Evolutionary conservation across 495 filamentous ascomycete species (phyloP).

Genomic region (Paragyromitra xinjiangensis): DNA sequence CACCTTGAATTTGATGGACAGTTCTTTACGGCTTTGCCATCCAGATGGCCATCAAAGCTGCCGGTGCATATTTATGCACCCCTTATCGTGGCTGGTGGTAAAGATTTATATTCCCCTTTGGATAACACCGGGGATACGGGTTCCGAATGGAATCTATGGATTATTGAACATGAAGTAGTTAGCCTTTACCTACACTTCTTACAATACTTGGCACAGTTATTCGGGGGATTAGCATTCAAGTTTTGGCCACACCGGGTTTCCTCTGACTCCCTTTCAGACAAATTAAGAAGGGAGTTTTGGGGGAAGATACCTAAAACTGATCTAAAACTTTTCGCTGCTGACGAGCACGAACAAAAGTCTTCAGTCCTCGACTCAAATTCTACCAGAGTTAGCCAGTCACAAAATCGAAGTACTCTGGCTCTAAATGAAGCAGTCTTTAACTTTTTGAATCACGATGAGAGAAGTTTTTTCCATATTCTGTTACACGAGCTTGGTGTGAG

Average conservation of each 20-base stretch:
- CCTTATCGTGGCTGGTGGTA: constrained; percentile 57
- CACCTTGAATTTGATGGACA: constrained; percentile 27
- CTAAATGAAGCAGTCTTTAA: constrained; percentile 46
- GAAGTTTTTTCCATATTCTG: constrained; percentile 25
- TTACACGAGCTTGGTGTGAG: constrained; percentile 25
- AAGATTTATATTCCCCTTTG: constrained; percentile 43
- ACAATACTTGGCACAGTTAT: constrained; percentile 41
- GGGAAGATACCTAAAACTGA: constrained; percentile 1
- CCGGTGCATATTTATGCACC: constrained; percentile 57
- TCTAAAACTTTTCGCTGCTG: constrained; percentile 37
- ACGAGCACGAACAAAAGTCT: constrained; percentile 34
- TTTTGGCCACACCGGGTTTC: constrained; percentile 57
- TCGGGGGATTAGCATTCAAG: constrained; percentile 48
- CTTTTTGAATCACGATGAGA: constrained; percentile 18
- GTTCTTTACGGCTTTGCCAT: constrained; percentile 58
- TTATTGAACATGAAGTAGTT: constrained; percentile 54
- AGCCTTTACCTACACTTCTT: constrained; percentile 59
- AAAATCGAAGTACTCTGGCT: not conserved
- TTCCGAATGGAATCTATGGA: constrained; percentile 59
- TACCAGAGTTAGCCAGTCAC: not conserved
- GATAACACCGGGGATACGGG: constrained; percentile 15
- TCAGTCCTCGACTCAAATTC: constrained; percentile 7
- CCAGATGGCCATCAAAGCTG: constrained; percentile 50
- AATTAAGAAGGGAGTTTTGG: constrained; percentile 49
- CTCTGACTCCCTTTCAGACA: constrained; percentile 39